Evolutionary conservation across 2,329 filamentous ascomycete genomes (phyloP).

Genomic region (Metarhizium brunneum): DNA sequence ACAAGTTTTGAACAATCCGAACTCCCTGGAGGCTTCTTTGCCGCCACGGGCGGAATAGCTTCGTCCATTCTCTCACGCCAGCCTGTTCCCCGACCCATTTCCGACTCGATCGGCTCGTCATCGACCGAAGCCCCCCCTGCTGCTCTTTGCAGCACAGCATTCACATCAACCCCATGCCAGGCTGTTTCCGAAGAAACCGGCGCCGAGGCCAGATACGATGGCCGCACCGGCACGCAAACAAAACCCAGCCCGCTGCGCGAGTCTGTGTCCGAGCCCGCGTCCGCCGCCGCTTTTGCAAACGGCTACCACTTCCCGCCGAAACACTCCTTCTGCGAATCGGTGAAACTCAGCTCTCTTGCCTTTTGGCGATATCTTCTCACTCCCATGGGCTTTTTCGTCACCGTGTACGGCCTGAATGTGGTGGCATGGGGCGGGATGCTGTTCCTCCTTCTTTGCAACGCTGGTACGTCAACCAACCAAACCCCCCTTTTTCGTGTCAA

Average conservation of each 20-base stretch:
- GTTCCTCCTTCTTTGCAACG: slow-evolving; percentile 74
- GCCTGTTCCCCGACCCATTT: slow-evolving; percentile 9
- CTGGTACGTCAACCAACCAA: slow-evolving; percentile 14
- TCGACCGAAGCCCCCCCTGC: slow-evolving; percentile 8
- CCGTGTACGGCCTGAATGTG: slow-evolving; percentile 71
- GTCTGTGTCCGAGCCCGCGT: slow-evolving; percentile 13
- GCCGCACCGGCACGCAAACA: slow-evolving; percentile 3
- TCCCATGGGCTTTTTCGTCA: slow-evolving; percentile 66
- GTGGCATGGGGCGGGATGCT: slow-evolving; percentile 90
- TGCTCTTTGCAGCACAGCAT: slow-evolving; percentile 18
- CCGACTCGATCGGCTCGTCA: slow-evolving; percentile 8
- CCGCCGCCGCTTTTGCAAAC: slow-evolving; percentile 42
- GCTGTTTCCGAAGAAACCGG: slow-evolving; percentile 1
- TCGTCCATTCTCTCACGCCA: slow-evolving; percentile 26
- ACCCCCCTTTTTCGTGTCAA: too few relatives aligned
- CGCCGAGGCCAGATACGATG: slow-evolving; percentile 3
- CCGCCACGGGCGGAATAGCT: slow-evolving; percentile 36
- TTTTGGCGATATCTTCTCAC: slow-evolving; percentile 70
- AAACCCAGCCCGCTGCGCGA: slow-evolving; percentile 8
- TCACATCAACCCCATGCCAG: neutral
- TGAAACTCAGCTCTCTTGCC: slow-evolving; percentile 44
- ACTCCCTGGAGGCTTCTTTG: slow-evolving; percentile 36
- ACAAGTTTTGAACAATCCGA: slow-evolving; percentile 34
- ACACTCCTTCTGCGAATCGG: slow-evolving; percentile 49
- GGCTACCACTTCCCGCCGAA: slow-evolving; percentile 57